Evolutionary conservation across 768 basidiomycete species (phyloP).

Genomic region (Lactarius hatsudake): DNA sequence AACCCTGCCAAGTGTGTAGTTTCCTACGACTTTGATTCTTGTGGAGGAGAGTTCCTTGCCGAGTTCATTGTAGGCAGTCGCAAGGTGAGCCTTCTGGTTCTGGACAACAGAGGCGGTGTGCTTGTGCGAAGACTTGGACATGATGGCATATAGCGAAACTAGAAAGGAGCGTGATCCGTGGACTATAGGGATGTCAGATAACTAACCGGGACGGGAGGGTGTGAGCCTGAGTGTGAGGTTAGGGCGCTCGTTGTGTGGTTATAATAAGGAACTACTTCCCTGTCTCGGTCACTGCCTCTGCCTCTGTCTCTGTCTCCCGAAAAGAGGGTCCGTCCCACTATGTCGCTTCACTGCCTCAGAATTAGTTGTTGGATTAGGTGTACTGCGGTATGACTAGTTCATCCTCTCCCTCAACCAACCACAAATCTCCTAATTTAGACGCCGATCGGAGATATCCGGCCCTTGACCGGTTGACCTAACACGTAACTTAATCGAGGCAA

Average conservation of each 20-base stretch:
- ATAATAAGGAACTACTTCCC: neutral
- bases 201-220: neutral
- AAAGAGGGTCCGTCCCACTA: neutral
- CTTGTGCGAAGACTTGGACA: slow-evolving; percentile 29
- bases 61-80: slow-evolving; percentile 94
- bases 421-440: slow-evolving; percentile 3
- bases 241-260: slow-evolving; percentile 10
- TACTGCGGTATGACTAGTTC: neutral
- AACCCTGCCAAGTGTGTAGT: slow-evolving; percentile 89
- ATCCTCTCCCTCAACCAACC: neutral
- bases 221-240: slow-evolving; percentile 13
- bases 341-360: neutral
- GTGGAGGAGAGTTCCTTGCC: slow-evolving; percentile 92
- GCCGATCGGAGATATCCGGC: slow-evolving; percentile 22
- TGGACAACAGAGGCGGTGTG: slow-evolving; percentile 35
- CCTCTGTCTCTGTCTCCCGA: neutral
- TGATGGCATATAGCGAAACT: slow-evolving; percentile 24
- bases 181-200: slow-evolving; percentile 27
- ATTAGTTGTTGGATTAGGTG: neutral
- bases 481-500: neutral
- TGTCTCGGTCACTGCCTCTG: neutral
- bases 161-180: slow-evolving; percentile 24
- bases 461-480: neutral
- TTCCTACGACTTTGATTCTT: slow-evolving; percentile 88
- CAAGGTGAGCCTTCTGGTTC: slow-evolving; percentile 86